These are phyloP conservation scores for Ambrosia trifida DNA, from an alignment of 129 eudicot genomes.

Conservation along the genomic window DNA sequence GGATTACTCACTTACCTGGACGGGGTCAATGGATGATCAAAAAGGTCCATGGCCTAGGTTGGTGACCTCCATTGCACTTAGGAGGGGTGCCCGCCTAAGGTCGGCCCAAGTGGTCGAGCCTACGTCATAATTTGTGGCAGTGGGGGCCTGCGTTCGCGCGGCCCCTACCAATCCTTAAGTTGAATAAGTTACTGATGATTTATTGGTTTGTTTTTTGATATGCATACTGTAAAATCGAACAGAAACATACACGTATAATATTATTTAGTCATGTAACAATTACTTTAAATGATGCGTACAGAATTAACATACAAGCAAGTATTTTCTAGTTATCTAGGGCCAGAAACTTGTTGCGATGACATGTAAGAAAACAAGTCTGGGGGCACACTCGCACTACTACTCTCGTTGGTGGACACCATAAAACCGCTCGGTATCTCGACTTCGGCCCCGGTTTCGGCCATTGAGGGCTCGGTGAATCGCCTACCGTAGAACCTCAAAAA, in stretches of 20 bases:
- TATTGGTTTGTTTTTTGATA: too few relatives aligned
- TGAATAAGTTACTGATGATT: too few relatives aligned
- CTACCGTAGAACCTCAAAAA: slow-evolving; percentile 77
- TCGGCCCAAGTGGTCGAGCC: slow-evolving; percentile 55
- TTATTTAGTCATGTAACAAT: not conserved
- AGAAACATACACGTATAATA: too few relatives aligned
- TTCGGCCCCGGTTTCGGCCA: slow-evolving; percentile 28
- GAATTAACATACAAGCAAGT: not conserved
- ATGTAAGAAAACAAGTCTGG: slow-evolving; percentile 46
- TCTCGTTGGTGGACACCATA: slow-evolving; percentile 17
- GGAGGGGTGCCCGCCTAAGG: slow-evolving; percentile 51
- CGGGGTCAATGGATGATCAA: slow-evolving; percentile 20
- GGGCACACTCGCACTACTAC: slow-evolving; percentile 32
- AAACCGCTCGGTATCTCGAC: slow-evolving; percentile 24
- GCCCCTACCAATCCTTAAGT: not conserved
- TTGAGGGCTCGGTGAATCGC: slow-evolving; percentile 63
- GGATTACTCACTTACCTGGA: slow-evolving; percentile 7
- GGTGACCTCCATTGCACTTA: slow-evolving; percentile 30
- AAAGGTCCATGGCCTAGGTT: slow-evolving; percentile 23
- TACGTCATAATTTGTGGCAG: slow-evolving; percentile 53
- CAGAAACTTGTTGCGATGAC: slow-evolving; percentile 76
- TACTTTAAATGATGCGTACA: not conserved
- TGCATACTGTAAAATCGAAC: too few relatives aligned
- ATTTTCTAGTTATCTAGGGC: slow-evolving; percentile 58
- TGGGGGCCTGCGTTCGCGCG: not conserved